phyloP scores from a whole-genome alignment of 208 protist genomes.

The Kentomonas sorsogonicus region DNA sequence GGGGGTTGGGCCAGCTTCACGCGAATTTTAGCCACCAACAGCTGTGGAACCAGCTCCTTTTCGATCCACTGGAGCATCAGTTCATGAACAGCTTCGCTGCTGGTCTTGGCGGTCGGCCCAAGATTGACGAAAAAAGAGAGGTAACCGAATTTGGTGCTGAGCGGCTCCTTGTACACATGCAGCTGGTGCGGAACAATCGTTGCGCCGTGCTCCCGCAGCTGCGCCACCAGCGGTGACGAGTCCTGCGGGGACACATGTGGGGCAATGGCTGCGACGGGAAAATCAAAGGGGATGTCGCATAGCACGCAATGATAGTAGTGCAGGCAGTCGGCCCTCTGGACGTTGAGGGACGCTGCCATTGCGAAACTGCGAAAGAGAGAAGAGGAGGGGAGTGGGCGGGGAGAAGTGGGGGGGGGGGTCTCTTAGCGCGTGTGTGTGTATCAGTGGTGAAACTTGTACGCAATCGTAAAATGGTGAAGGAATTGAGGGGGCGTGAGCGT shows the following conservation, averaged over 20 bases:
- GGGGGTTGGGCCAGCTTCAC: slow-evolving; percentile 54
- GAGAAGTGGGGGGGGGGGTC: too few species aligned
- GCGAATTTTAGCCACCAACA: slow-evolving; percentile 26
- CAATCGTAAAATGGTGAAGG: neutral
- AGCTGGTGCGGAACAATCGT: slow-evolving; percentile 65
- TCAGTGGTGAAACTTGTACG: too few species aligned
- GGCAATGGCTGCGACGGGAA: slow-evolving; percentile 36
- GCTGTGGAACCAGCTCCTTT: slow-evolving; percentile 33
- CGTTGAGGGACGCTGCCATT: too few species aligned
- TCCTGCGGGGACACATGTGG: slow-evolving; percentile 32
- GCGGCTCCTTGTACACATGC: slow-evolving; percentile 75
- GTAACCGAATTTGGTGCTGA: slow-evolving; percentile 72
- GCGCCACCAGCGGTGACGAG: slow-evolving; percentile 25
- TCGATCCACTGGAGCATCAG: slow-evolving; percentile 42
- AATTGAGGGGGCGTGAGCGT: neutral
- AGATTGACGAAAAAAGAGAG: slow-evolving; percentile 54
- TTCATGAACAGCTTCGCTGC: slow-evolving; percentile 25
- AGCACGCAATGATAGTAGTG: slow-evolving; percentile 74
- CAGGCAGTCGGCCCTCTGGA: slow-evolving; percentile 19
- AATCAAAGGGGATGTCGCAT: slow-evolving; percentile 33
- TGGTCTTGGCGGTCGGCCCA: slow-evolving; percentile 6
- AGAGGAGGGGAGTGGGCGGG: too few species aligned
- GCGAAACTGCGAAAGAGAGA: too few species aligned
- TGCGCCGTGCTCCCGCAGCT: slow-evolving; percentile 24
- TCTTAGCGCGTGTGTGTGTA: too few species aligned